A percentile compares a stretch with the other conserved stretches of the same genome.
These are phyloP conservation scores for Kentomonas sorsogonicus DNA, from an alignment of 208 protist genomes.

Conservation along the genomic window DNA sequence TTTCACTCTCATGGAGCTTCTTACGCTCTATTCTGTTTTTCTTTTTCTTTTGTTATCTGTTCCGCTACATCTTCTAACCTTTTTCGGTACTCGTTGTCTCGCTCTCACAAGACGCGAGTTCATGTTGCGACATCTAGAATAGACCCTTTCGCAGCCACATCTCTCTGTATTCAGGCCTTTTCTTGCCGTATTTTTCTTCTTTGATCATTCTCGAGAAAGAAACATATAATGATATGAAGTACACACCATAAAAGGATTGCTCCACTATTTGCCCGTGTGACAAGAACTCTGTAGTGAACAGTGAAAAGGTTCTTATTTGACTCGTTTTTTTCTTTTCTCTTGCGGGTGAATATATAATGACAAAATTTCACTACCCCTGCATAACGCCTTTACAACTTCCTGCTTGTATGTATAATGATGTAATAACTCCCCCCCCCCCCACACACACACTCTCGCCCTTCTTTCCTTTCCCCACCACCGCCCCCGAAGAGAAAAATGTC, in stretches of 20 bases:
- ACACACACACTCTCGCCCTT: not conserved
- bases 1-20: not conserved
- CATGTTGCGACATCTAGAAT: no score
- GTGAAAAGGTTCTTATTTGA: not conserved
- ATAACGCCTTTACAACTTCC: not conserved
- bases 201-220: not conserved
- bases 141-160: no score
- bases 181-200: no score
- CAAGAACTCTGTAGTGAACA: not conserved
- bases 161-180: no score
- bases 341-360: constrained; percentile 1
- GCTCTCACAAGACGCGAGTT: no score
- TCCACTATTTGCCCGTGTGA: no score
- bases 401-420: not conserved
- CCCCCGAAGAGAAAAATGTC: constrained; percentile 12
- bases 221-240: not conserved
- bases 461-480: constrained; percentile 6
- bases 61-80: not conserved
- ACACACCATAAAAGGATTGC: not conserved
- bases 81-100: no score
- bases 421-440: not conserved
- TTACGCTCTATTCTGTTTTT: constrained; percentile 5
- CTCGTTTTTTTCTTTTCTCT: constrained; percentile 7
- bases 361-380: not conserved
- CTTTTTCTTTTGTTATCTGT: constrained; percentile 5